Evolutionary conservation across 2,329 filamentous ascomycete species (phyloP), one percentile per base, ranked within the genome.

Genomic region (Gyromitra esculenta): DNA sequence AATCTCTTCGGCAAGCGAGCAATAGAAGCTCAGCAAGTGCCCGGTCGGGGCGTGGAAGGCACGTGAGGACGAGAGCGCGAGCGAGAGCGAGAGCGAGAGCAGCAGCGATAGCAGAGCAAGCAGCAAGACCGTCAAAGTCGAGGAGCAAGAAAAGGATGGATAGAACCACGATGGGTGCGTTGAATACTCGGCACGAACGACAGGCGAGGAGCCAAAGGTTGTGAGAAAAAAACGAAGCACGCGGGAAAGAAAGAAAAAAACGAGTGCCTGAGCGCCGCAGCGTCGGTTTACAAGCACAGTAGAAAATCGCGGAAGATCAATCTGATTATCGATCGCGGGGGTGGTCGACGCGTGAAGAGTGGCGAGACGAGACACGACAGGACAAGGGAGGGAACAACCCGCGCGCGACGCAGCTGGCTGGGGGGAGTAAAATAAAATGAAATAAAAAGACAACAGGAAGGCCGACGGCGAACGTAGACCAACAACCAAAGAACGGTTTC

Each of bases 351-450:
- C 75, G 64, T 75, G 65, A 74, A 77, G 59, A 74, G 75, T 77
- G 71, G 75, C 75, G 64, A 77, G 70, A 65, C 70, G 75, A 74
- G 64, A 77, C 75, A 77, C 70, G 60, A 77, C 59, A 66, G 75
- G 56, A 57, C 54, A 74, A 74, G 71, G 66, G 37, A 71, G 43
- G 65, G 66, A 70, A 37, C 59, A 59, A 75, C 65, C 72, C 72
- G 66, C 72, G 72, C 72, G 72, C 72, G 64, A 68, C 63, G 45
- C 71, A 68, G 56, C 71, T 62, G 63, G 37, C 11, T 43, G 62
- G 62, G 43, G 43, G 21, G 21, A 72, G 65, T 66, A 50, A 73
- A 73, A 73, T 31, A 31, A 8, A 48, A 66, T 56, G 66, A 65
- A 73, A 73, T 60, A 41, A 73, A 73, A 73, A 31, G 25, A 73